Percentiles rank a stretch among this genome's conserved stretches.
Conservation (phyloP, 1,284 basidiomycete species). For the Caloboletus inedulis region DNA sequence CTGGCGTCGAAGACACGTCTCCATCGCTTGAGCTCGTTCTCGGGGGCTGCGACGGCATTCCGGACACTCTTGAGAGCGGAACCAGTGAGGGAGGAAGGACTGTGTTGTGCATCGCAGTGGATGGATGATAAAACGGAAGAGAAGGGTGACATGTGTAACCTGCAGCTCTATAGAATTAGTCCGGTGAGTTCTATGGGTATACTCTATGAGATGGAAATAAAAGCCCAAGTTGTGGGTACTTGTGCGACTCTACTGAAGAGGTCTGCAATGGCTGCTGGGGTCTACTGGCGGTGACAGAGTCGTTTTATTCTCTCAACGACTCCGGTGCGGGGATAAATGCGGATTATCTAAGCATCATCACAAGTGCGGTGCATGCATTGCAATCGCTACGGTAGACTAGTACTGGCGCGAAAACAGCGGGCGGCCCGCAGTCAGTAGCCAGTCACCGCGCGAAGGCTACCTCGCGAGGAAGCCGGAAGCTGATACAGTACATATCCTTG, state of each 20-base stretch:
- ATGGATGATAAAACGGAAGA: constrained; percentile 45
- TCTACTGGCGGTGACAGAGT: constrained; percentile 9
- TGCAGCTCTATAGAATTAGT: constrained; percentile 31
- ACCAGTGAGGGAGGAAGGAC: constrained; percentile 41
- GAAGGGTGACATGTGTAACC: constrained; percentile 30
- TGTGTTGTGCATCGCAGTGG: constrained; percentile 48
- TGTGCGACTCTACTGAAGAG: constrained; percentile 17
- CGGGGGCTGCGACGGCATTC: constrained; percentile 66
- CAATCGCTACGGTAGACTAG: neutral
- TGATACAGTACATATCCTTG: constrained; percentile 99
- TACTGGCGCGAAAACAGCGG: constrained; percentile 4
- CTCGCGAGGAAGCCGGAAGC: constrained; percentile 76
- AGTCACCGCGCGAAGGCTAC: constrained; percentile 44
- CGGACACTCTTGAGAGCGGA: constrained; percentile 62
- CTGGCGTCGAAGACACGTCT: constrained; percentile 79
- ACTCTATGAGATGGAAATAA: constrained; percentile 27
- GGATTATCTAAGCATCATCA: constrained; percentile 28
- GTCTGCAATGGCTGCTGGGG: constrained; percentile 5
- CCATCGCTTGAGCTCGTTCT: constrained; percentile 85
- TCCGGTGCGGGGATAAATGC: constrained; percentile 20
- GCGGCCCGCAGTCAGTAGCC: neutral
- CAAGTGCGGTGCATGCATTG: constrained; percentile 1
- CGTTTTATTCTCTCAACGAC: constrained; percentile 10
- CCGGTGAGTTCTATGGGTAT: constrained; percentile 29
- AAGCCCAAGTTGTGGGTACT: constrained; percentile 17